Evolutionary conservation across 1,284 basidiomycete genomes (phyloP), one percentile per base, ranked within the genome.

Genomic region (Trametes hirsuta): DNA sequence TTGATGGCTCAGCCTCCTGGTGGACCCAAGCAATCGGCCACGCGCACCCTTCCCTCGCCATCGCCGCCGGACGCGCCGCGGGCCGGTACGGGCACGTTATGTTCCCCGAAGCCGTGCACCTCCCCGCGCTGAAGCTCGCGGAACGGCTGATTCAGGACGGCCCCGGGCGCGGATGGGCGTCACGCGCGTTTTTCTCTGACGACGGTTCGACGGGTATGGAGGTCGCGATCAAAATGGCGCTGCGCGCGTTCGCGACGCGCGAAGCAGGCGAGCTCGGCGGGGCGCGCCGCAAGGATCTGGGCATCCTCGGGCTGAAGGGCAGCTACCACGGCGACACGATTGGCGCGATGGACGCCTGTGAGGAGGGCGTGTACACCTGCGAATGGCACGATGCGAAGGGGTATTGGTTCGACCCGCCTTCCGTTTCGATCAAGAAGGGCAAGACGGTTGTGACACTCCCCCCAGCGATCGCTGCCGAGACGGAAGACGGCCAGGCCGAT

Each of bases 321-420:
- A 95, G 94, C 69, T 99, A 99, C 76, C 97, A 99, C 70, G 97
- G 97, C 6, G 97, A 99, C 74, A 98, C 97, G 18, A 97, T 98
- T 67, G 97, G 97, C 1, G 90, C 91, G 0, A 98, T 99, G 97
- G 94, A 98, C 67, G 97, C 97, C 3, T 93, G 90, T 67, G 88
- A 90, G 66, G 92, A 95, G 69, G 92, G 93, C 12, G 90, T 97
- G 1, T 99, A 93, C 75, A 96, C 92, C 18, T 98, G 96, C 61
- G 94, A 98, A 74, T 99, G 97, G 97, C 96, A 99, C 73, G 81
- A 90, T 48, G 90, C 94, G 2, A 89, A 94, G 70, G 97, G 97
- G 0, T 89, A 86, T 70, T 99, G 97, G 97, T 86, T 99, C 66
- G 94, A 96, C 9, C 87, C 95, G 4, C 95, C 97, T 0, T 86